phyloP scores from a whole-genome alignment of 345 rosid genomes.

The Hibiscus trionum region DNA sequence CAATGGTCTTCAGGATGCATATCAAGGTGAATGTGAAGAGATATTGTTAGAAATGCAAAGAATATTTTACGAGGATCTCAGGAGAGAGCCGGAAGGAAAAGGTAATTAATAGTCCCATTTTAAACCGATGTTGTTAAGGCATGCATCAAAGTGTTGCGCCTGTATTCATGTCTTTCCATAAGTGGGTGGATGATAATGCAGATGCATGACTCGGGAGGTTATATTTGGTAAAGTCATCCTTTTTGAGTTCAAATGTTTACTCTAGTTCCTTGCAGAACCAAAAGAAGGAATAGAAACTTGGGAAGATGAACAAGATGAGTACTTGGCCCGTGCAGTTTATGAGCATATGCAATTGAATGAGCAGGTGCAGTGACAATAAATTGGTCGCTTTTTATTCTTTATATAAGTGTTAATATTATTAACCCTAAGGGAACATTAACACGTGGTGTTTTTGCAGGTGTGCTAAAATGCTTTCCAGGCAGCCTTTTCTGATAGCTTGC shows the following conservation, averaged over 20 bases:
- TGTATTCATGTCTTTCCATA: not conserved
- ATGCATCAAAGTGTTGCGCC: not conserved
- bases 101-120: conserved; percentile 22
- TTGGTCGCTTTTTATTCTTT: not conserved
- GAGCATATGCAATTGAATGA: conserved; percentile 70
- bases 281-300: conserved; percentile 36
- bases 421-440: not conserved
- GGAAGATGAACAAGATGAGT: conserved; percentile 87
- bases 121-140: not conserved
- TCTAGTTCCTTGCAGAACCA: conserved; percentile 31
- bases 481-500: not conserved
- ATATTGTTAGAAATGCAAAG: conserved; percentile 82
- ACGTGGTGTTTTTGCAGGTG: not conserved
- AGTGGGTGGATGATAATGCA: not conserved
- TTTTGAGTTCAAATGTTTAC: conserved; percentile 22
- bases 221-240: conserved; percentile 3
- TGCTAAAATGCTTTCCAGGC: not conserved
- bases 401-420: not conserved
- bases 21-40: conserved; percentile 73
- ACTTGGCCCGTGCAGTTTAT: conserved; percentile 64
- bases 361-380: conserved; percentile 28
- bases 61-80: conserved; percentile 73
- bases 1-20: conserved; percentile 52
- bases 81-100: conserved; percentile 21
- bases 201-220: not conserved